A percentile compares a stretch with the other conserved stretches of the same genome.
Evolutionary conservation across 148 eudicot genomes (phyloP).

Genomic region (Cornus florida): DNA sequence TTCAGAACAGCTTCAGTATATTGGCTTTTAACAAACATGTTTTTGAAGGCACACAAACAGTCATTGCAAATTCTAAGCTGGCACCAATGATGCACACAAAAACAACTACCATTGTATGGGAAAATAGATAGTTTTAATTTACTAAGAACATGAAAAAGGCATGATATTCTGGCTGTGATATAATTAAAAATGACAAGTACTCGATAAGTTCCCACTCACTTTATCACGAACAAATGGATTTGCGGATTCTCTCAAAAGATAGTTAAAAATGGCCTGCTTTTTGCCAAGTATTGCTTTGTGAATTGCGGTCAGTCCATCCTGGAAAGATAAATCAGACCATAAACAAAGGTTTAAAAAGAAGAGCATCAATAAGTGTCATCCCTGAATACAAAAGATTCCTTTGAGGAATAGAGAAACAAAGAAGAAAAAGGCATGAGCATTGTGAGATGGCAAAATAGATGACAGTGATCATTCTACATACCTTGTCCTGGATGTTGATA

Average conservation of each 20-base stretch:
- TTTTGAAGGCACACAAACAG: not conserved
- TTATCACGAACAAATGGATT: slow-evolving; percentile 80
- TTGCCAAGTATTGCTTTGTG: slow-evolving; percentile 85
- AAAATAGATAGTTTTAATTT: not conserved
- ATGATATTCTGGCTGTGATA: not conserved
- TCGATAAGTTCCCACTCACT: slow-evolving; percentile 39
- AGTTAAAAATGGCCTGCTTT: slow-evolving; percentile 78
- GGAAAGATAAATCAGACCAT: slow-evolving; percentile 11
- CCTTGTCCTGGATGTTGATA: slow-evolving; percentile 75
- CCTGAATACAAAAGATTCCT: not conserved
- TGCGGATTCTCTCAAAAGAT: slow-evolving; percentile 84
- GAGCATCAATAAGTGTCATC: not conserved
- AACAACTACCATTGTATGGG: not conserved
- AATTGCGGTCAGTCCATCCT: slow-evolving; percentile 90
- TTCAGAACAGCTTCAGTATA: not conserved
- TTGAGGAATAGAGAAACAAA: not conserved
- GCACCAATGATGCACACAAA: not conserved
- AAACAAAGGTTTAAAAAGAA: slow-evolving; percentile 7
- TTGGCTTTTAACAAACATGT: too few relatives aligned
- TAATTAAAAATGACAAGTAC: not conserved
- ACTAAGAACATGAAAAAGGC: not conserved
- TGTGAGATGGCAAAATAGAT: not conserved
- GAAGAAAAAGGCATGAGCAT: not conserved
- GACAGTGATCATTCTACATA: slow-evolving; percentile 11
- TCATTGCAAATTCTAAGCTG: not conserved